Conservation (phyloP, 306 rosid genomes). For the Citrullus colocynthis region DNA sequence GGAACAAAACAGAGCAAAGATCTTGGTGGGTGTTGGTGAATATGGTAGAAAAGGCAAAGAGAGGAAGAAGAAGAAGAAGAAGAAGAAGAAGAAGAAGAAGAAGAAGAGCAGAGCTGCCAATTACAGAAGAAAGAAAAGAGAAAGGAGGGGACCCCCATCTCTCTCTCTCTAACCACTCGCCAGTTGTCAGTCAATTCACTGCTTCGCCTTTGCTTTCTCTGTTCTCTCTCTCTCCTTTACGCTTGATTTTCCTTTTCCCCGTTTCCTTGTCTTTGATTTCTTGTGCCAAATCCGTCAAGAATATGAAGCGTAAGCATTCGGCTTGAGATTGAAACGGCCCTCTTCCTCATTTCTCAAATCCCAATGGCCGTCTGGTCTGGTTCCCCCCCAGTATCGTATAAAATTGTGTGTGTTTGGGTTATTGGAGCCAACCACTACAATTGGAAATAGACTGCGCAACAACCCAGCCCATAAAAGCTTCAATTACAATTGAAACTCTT, state of each 20-base stretch:
- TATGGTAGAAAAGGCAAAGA: background rate
- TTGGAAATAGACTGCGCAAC: background rate
- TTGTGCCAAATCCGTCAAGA: background rate
- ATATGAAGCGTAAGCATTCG: background rate
- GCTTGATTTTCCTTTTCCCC: background rate
- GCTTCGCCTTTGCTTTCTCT: constrained; percentile 25
- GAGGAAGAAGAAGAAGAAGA: background rate
- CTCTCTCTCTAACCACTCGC: constrained; percentile 42
- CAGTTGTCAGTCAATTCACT: constrained; percentile 33
- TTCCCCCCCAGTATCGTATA: background rate
- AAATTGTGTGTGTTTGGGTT: background rate
- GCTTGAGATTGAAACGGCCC: background rate
- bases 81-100: constrained; percentile 8
- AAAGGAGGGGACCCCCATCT: constrained; percentile 34
- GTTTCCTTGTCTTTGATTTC: background rate
- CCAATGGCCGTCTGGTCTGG: background rate
- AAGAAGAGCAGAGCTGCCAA: constrained; percentile 4
- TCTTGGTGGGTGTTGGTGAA: background rate
- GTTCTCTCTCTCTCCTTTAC: constrained; percentile 2
- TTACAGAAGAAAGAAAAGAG: background rate
- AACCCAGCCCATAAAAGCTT: background rate
- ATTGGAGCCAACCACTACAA: background rate
- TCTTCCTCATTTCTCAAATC: background rate
- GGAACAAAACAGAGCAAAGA: background rate
- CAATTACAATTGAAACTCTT: background rate